A percentile compares a stretch with the other conserved stretches of the same genome.
Conservation (phyloP, 176 grass and related monocot species). For the Oryza meyeriana region DNA sequence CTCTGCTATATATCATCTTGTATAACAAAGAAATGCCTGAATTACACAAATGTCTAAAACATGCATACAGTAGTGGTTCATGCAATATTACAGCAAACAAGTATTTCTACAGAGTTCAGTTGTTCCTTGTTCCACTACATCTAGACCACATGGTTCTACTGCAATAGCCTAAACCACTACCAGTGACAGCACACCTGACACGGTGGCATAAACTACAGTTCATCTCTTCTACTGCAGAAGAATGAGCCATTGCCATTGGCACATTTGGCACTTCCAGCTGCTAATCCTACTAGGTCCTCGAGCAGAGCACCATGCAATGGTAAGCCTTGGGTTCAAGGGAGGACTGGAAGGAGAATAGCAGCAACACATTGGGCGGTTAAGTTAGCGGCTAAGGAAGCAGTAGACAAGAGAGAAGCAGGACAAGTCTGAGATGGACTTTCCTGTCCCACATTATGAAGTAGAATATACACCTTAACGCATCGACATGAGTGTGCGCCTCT, state of each 20-base stretch:
- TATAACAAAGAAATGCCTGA: neutral
- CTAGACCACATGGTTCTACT: neutral
- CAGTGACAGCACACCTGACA: neutral
- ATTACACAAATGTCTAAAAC: neutral
- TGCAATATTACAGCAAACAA: constrained; percentile 4
- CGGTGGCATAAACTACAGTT: neutral
- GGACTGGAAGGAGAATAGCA: constrained; percentile 35
- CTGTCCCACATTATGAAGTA: neutral
- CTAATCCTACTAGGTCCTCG: constrained; percentile 32
- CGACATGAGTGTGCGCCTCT: constrained; percentile 63
- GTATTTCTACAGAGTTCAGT: neutral
- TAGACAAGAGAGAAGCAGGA: neutral
- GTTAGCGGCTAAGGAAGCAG: constrained; percentile 28
- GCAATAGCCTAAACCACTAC: neutral
- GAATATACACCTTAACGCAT: constrained; percentile 60
- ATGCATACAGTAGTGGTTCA: neutral
- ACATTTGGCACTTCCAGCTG: constrained; percentile 18
- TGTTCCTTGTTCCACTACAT: neutral
- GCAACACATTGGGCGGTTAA: constrained; percentile 6
- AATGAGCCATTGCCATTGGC: neutral
- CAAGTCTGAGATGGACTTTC: constrained; percentile 41
- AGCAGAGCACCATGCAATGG: constrained; percentile 37
- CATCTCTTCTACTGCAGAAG: constrained; percentile 13
- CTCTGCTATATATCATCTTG: neutral
- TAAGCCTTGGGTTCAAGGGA: neutral